Conservation (phyloP, 805 yeast genomes). For the Clavispora vitiphila region DNA sequence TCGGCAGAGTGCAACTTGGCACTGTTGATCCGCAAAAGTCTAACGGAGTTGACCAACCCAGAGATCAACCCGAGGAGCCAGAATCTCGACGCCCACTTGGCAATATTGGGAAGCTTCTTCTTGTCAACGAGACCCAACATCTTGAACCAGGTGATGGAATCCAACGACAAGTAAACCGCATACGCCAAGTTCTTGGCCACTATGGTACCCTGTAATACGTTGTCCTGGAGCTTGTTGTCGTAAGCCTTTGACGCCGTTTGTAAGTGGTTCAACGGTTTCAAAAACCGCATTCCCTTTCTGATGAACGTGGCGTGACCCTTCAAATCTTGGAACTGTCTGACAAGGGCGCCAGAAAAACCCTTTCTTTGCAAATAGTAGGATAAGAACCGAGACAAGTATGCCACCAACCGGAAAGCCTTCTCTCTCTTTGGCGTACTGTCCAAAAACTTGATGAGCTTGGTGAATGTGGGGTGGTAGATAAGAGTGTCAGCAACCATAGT, state of each 20-base stretch:
- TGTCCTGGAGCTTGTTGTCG: constrained; percentile 68
- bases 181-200: constrained; percentile 56
- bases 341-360: constrained; percentile 46
- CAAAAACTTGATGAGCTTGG: constrained; percentile 56
- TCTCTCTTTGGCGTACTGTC: constrained; percentile 74
- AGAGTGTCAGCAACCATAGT: constrained; percentile 63
- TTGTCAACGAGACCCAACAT: constrained; percentile 51
- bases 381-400: constrained; percentile 74
- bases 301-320: constrained; percentile 61
- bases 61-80: constrained; percentile 73
- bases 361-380: constrained; percentile 54
- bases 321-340: constrained; percentile 48
- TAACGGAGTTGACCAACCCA: constrained; percentile 55
- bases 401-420: constrained; percentile 71
- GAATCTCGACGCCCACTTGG: constrained; percentile 59
- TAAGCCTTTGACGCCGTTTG: constrained; percentile 62
- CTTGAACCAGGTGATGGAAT: constrained; percentile 58
- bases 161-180: constrained; percentile 59
- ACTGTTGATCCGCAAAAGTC: constrained; percentile 47
- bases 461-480: constrained; percentile 68
- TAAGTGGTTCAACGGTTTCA: constrained; percentile 73
- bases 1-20: constrained; percentile 24
- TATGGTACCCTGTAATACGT: constrained; percentile 47
- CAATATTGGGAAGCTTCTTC: constrained; percentile 43
- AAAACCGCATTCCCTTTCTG: constrained; percentile 79